Conservation (phyloP, 2,329 filamentous ascomycete genomes). For the Alternaria ventricosa region DNA sequence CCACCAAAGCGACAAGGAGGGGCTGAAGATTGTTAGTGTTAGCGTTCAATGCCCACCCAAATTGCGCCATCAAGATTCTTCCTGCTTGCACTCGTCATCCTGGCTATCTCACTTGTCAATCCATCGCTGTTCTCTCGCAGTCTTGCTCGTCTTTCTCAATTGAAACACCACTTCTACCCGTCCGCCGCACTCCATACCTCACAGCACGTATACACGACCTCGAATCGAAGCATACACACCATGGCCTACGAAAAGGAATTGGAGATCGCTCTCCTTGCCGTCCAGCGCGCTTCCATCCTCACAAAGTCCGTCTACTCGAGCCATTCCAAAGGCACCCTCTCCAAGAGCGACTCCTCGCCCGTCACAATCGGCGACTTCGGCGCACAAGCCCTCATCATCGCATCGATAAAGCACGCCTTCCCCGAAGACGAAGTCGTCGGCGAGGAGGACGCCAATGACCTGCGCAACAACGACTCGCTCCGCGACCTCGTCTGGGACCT, state of each 20-base stretch:
- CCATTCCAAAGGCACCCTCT: constrained; percentile 91
- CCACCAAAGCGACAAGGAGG: constrained; percentile 24
- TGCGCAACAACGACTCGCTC: constrained; percentile 74
- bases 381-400: constrained; percentile 94
- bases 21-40: constrained; percentile 23
- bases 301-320: constrained; percentile 83
- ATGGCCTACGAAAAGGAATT: constrained; percentile 76
- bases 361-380: constrained; percentile 98
- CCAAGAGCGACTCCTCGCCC: constrained; percentile 93
- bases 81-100: constrained; percentile 40
- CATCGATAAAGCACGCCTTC: constrained; percentile 87
- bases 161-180: constrained; percentile 40
- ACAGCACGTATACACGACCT: constrained; percentile 10
- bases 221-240: constrained; percentile 31
- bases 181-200: constrained; percentile 27
- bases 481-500: constrained; percentile 83
- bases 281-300: constrained; percentile 79
- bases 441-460: constrained; percentile 87
- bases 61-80: constrained; percentile 39
- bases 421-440: constrained; percentile 89
- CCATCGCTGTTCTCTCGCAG: constrained; percentile 38
- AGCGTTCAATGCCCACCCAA: constrained; percentile 28
- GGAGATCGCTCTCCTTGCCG: constrained; percentile 82
- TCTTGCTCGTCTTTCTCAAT: constrained; percentile 35
- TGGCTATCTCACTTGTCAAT: constrained; percentile 41